Conservation (phyloP, 352 stramenopile species). For the Pythium plurisporium region DNA sequence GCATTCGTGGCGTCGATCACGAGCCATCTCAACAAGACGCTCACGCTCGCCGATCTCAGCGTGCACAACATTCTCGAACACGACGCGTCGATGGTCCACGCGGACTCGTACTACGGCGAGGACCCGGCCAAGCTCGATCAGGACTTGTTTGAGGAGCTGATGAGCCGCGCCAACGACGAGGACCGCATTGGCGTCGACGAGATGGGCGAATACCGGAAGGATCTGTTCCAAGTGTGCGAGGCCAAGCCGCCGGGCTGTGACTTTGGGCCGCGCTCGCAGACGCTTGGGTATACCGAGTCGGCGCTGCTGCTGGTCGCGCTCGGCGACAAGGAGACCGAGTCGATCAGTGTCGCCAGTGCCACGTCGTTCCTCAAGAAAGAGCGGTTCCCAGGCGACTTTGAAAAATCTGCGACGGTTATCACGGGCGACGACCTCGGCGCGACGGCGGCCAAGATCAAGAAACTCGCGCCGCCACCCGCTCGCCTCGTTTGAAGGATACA, state of each 20-base stretch:
- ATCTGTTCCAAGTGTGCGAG: neutral
- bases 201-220: neutral
- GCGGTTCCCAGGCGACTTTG: conserved; percentile 26
- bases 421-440: conserved; percentile 5
- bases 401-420: conserved; percentile 13
- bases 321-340: conserved; percentile 15
- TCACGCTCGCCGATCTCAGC: conserved; percentile 30
- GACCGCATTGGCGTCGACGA: neutral
- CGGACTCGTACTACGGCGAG: conserved; percentile 29
- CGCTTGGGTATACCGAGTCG: conserved; percentile 27
- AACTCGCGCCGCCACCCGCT: neutral
- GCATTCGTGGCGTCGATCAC: conserved; percentile 4
- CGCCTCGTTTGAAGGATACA: too few relatives aligned
- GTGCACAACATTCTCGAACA: conserved; percentile 18
- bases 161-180: conserved; percentile 9
- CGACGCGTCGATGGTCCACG: conserved; percentile 34
- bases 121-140: conserved; percentile 28
- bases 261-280: conserved; percentile 9
- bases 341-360: conserved; percentile 7
- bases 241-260: neutral
- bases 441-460: conserved; percentile 17
- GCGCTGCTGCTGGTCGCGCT: conserved; percentile 26
- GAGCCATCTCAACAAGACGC: neutral
- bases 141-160: conserved; percentile 25
- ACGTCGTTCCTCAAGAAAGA: conserved; percentile 29